Evolutionary conservation across 2,329 filamentous ascomycete species (phyloP), one percentile per base, ranked within the genome.

Genomic region (Fonsecaea multimorphosa): DNA sequence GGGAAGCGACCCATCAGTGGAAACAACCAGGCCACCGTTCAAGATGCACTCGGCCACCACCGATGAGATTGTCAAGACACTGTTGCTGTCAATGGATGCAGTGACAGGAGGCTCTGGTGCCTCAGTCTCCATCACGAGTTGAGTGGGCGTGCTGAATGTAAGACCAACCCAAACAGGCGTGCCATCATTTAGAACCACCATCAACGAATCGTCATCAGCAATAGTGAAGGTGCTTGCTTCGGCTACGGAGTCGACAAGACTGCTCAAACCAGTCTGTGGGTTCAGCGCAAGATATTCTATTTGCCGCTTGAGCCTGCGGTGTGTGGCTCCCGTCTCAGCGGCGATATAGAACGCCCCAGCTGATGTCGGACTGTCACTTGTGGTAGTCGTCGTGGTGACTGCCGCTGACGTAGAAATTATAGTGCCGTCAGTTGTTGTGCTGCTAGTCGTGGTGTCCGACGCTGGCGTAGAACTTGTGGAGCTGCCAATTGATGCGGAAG

Each of bases 181-280:
- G 32, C 54, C 54, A 14, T 29, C 34, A 14, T 29, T 40, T 32
- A 56, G 32, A 6, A 56, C 22, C 7, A 56, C 54, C 54, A 56
- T 56, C 11, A 56, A 56, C 19, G 54, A 56, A 5, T 56, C 54
- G n/a, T 56, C 54, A 56, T 56, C 54, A 2, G 32, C 54, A 22
- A 38, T 56, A 24, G 32, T 40, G 54, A 56, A 56, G n/a, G 12
- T 56, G 54, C 54, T 56, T 56, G 54, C 54, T 56, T 34, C 54
- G 31, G 31, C 19, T 56, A 38, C 16, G 19, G 29, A 36, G 54
- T 34, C 31, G 32, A 38, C 29, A 27, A 56, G 54, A 14, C 54
- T 56, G 32, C 54, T 56, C 54, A 56, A 38, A 4, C 54, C 54
- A 38, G 54, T 56, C 32, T 56, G 54, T 22, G 54, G 54, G 7